Evolutionary conservation across 2,329 filamentous ascomycete genomes (phyloP), one percentile per base, ranked within the genome.

Genomic region (Zymoseptoria passerinii): DNA sequence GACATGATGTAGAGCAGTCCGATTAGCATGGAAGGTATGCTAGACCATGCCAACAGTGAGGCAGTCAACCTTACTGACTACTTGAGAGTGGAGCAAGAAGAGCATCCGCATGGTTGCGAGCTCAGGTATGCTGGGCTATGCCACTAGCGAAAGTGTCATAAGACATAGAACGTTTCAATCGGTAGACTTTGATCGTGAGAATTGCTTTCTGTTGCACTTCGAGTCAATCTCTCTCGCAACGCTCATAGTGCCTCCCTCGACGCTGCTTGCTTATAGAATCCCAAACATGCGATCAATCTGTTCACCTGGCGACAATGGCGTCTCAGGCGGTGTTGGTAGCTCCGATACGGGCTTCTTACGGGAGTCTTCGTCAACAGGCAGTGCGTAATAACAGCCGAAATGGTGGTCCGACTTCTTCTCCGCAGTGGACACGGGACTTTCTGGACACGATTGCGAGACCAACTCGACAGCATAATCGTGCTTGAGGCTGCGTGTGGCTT

Each of bases 351-450:
- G 28, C 19, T 28, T 28, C 50, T 52, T 52, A 10, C 10, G 23
- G 9, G 16, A 16, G 23, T 28, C 28, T n/a, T 52, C 55, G 9
- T 63, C 52, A 5, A 56, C 29, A 3, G 56, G 50, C 10, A 58
- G 55, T 52, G 65, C 56, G 28, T 68, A 69, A 29, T 69, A 68
- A 51, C 65, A 69, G 1, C 63, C 61, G 53, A 68, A 69, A 69
- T 55, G 1, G 58, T 66, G 35, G 16, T 63, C 59, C 28, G 56
- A 51, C 50, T 64, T 63, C 58, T 60, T 65, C 53, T 63, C 57
- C 6, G 56, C 53, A 16, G 54, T 48, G 10, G 48, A 55, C n/a
- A 55, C 48, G 0, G 63, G 44, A 4, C 52, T 53, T 3, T 54
- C 61, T 4, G 52, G 53, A 18, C 28, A 28, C 19, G 54, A 49